Evolutionary conservation across 805 yeast species (phyloP).

Genomic region (Metschnikowia henanensis): DNA sequence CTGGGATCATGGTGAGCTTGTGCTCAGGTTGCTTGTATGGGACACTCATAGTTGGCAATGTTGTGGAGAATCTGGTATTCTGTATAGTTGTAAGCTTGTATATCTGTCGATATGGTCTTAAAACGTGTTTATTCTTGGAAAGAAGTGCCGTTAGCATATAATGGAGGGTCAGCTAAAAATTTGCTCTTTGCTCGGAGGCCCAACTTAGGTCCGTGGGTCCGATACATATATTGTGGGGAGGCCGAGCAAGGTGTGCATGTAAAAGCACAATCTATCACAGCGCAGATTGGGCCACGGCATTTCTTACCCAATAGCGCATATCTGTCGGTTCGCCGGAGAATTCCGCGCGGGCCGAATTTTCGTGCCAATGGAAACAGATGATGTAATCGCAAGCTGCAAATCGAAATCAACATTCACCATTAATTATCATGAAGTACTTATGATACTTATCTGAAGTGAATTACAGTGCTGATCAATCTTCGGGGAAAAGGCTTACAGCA

Average conservation of each 20-base stretch:
- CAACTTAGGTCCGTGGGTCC: neutral
- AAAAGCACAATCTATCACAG: neutral
- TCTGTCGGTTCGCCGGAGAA: slow-evolving; percentile 4
- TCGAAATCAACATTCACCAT: too few relatives aligned
- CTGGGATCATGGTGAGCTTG: slow-evolving; percentile 68
- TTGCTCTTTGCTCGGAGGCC: neutral
- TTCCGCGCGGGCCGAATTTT: slow-evolving; percentile 5
- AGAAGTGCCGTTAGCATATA: slow-evolving; percentile 3
- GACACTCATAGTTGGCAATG: slow-evolving; percentile 26
- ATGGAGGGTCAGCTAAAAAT: neutral
- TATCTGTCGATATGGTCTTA: neutral
- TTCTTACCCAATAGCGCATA: neutral
- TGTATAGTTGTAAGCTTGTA: neutral
- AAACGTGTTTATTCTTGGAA: neutral
- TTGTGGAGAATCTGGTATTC: neutral
- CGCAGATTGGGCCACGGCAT: slow-evolving; percentile 4
- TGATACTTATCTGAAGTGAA: too few relatives aligned
- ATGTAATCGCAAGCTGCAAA: too few relatives aligned
- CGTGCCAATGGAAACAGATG: neutral
- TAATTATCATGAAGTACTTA: too few relatives aligned
- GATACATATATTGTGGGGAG: slow-evolving; percentile 10
- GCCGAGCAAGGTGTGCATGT: slow-evolving; percentile 3
- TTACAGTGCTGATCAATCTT: too few relatives aligned
- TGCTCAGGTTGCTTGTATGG: slow-evolving; percentile 44
- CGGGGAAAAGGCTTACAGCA: too few relatives aligned